Base-by-base conservation (phyloP, 306 rosid genomes). In the Heteromeles arbutifolia region DNA sequence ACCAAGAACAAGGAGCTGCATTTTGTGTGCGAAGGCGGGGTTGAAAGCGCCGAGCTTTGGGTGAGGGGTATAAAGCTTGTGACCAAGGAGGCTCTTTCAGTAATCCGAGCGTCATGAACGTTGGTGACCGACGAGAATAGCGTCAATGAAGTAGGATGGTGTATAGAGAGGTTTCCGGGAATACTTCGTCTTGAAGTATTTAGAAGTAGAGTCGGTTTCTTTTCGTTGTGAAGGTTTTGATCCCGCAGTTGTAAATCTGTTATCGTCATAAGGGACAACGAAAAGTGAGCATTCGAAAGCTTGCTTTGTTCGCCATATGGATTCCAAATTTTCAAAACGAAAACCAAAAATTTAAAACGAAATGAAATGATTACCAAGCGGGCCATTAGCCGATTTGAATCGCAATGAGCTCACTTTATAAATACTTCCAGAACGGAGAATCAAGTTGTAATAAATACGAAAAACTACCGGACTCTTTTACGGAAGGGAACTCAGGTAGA, bases 51-150 rank as follows among this genome's bases (percentile, higher is more conserved):
- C 11, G 81, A 86, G 82, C 90, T 94, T 32, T 94, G 97, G 96
- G 97, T 92, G 67, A 90, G 98, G 69, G 98, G 98, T 8, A 92
- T 94, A 56, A 88, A 81, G 79, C 86, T 94, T 70, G 85, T 91
- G 63, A 87, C 93, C 4, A 82, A 63, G 80, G 96, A 87, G 75
- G 91, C 90, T 57, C 22, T 22, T 74, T 74, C 73, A 78, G 74
- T 43, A 71, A 79, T 80, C 56, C 82, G 67, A 19, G n/a, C 37
- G 37, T 59, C 53, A 29, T 82, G 63, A 79, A 59, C 74, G 58
- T 58, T 25, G n/a, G 73, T 48, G 71, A 28, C 64, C 78, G 26
- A 39, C 58, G 45, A 59, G 18, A 41, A 6, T 43, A 73, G n/a
- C 67, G 44, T 17, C 74, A 73, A 77, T 22, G 74, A 37, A 18